Evolutionary conservation across 2,329 filamentous ascomycete genomes (phyloP), one percentile per base, ranked within the genome.

Genomic region (Cadophora malorum): DNA sequence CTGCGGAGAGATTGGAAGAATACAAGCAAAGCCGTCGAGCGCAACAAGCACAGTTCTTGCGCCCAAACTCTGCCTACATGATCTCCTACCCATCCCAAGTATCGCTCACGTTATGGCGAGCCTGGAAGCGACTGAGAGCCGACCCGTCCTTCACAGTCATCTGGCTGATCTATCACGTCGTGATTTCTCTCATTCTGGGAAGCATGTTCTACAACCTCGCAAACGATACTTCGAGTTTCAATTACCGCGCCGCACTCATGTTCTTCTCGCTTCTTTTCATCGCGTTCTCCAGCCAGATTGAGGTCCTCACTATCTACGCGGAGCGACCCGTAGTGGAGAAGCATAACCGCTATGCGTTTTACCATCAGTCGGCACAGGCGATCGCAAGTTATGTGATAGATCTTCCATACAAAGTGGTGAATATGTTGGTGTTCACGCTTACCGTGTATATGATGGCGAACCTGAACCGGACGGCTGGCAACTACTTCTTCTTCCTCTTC

Each of bases 271-370:
- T 91, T 62, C 78, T 92, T 61, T 83, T 91, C 73, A 90, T 89
- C 76, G 88, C 88, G 31, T 89, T 90, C 73, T 82, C 83, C 69
- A 85, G 83, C 73, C 85, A 85, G 58, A 78, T 86, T 23, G 88
- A 90, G 74, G 81, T 83, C 76, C 79, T 96, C 0, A n/a, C 71
- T 25, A 84, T 97, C 4, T 97, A 95, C 76, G 87, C 91, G 3
- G 93, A 97, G 85, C 90, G 94, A 49, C 91, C 91, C 0, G 96
- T 97, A 74, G 92, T 97, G 69, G 93, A 97, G 77, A 97, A 97
- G 78, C 95, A 97, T 74, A 82, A 85, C 66, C 88, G 91, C 68
- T 97, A 97, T 77, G 94, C 94, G 23, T 84, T 97, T 19, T 97
- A 97, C 74, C 94, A 97, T 75, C 93, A 94, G 0, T 94, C 91